Evolutionary conservation across 108 stramenopile genomes (phyloP), one percentile per base, ranked within the genome.

Genomic region (Fragilariopsis cylindrus): DNA sequence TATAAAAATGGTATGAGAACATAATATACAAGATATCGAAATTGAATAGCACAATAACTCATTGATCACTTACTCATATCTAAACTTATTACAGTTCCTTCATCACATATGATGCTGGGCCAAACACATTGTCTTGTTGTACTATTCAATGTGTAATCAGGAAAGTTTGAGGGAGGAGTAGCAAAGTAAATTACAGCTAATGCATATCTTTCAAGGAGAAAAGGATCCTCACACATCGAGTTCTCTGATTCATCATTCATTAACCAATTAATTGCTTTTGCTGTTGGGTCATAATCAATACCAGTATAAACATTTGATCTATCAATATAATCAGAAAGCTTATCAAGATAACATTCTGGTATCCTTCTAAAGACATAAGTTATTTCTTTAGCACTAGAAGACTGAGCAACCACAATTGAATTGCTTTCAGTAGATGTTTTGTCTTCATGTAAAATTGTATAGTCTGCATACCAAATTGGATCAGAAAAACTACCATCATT

Each of bases 121-220:
- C 30, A 30, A 30, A 30, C 30, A 30, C 30, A 30, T 30, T 30
- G 30, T 30, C 30, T 30, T 30, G 30, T 30, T 30, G 30, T 30
- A 30, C 30, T 30, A 30, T 30, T 30, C 0, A 30, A 30, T 30
- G 30, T 30, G n/a, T 43, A 21, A 40, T n/a, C 3, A 45, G 13
- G 7, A 7, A 12, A 8, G 40, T 45, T 63, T 0, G 15, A 1
- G 40, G 62, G n/a, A n/a, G n/a, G n/a, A n/a, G 62, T 46, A 42
- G 62, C 62, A 45, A 45, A 63, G 40, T 63, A 45, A 3, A 63
- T 4, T 0, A 44, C 7, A 41, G 43, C 43, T 15, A 63, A 44
- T n/a, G 62, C 62, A 63, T 15, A 63, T 6, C 45, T 42, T 44
- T 63, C 62, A 11, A 63, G 8, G 16, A 63, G 19, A 43, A 63